Conservation (phyloP, 768 basidiomycete genomes). For the Lactarius vividus region DNA sequence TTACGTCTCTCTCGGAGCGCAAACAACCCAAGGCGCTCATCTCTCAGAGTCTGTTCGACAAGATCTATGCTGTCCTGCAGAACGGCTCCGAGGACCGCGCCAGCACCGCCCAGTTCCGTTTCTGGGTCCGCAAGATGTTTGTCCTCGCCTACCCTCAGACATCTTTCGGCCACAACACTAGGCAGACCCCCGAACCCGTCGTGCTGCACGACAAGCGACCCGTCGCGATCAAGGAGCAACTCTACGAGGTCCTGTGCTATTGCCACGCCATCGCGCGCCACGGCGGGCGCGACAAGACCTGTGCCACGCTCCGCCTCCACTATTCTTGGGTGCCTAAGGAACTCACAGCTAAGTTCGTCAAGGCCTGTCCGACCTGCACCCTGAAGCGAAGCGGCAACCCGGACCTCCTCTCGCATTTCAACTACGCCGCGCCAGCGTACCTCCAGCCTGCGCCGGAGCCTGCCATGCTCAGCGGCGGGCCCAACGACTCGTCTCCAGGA, state of each 20-base stretch:
- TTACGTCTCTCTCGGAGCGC: constrained; percentile 26
- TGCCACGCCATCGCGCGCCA: constrained; percentile 66
- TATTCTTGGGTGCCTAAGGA: constrained; percentile 88
- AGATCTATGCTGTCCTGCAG: constrained; percentile 24
- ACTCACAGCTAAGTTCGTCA: constrained; percentile 75
- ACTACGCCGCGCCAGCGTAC: constrained; percentile 1
- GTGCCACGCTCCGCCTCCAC: constrained; percentile 56
- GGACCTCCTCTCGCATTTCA: constrained; percentile 22
- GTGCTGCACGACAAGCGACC: constrained; percentile 70
- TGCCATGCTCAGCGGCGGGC: constrained; percentile 11
- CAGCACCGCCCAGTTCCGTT: constrained; percentile 28
- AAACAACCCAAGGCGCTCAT: constrained; percentile 29
- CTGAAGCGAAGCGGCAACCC: constrained; percentile 42
- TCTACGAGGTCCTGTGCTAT: constrained; percentile 74
- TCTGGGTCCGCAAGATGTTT: constrained; percentile 30
- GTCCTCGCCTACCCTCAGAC: constrained; percentile 27
- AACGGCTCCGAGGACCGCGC: constrained; percentile 22
- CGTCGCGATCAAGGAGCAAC: constrained; percentile 73
- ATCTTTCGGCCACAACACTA: constrained; percentile 7
- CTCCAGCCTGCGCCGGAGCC: neutral
- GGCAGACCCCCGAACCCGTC: constrained; percentile 34
- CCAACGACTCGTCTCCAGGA: constrained; percentile 16
- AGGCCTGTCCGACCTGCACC: constrained; percentile 73
- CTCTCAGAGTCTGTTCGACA: constrained; percentile 26
- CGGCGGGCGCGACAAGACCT: constrained; percentile 79